Base-by-base conservation (phyloP, 2,329 filamentous ascomycete species). In the Dactylonectria estremocensis region DNA sequence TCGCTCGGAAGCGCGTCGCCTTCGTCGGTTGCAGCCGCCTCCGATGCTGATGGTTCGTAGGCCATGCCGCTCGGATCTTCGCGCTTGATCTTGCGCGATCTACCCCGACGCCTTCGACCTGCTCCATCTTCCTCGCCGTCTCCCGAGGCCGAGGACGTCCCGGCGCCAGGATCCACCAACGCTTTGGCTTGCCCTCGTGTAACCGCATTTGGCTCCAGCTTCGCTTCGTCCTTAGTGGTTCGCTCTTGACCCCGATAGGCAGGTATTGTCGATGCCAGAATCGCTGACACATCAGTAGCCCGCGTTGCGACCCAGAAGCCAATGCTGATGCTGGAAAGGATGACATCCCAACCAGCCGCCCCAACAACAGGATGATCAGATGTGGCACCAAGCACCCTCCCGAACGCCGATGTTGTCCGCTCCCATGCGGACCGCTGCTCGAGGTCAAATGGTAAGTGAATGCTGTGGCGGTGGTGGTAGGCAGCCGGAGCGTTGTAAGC, bases 291-390 rank as follows among this genome's bases (percentile, higher is more conserved):
- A 70, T 88, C 84, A 3, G 87, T 79, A 22, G 85, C 83, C 35
- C 88, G 82, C 1, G 86, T 82, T 46, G 87, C 87, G n/a, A 86
- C 84, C 89, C 89, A 91, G 2, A 86, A 64, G 1, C 88, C 84
- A n/a, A 90, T 77, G 63, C 84, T 87, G 14, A 88, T 66, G 1
- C 82, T 81, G 22, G 85, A 88, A 40, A 90, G 80, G 14, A 92
- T 75, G 1, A 89, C 89, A 76, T 92, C 90, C 78, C 85, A 86
- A 6, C 86, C 87, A 0, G 87, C 86, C 18, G 84, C 86, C 20
- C 85, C 85, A 33, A 91, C 85, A 22, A 85, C 86, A 0, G 89
- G 89, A 74, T 92, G 88, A 59, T 87, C 87, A 66, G 82, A 83
- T 57, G 88, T 82, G 1, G 86, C 84, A 46, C 83, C 85, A 28